phyloP scores from a whole-genome alignment of 352 stramenopile genomes.

The Globisporangium lucens region DNA sequence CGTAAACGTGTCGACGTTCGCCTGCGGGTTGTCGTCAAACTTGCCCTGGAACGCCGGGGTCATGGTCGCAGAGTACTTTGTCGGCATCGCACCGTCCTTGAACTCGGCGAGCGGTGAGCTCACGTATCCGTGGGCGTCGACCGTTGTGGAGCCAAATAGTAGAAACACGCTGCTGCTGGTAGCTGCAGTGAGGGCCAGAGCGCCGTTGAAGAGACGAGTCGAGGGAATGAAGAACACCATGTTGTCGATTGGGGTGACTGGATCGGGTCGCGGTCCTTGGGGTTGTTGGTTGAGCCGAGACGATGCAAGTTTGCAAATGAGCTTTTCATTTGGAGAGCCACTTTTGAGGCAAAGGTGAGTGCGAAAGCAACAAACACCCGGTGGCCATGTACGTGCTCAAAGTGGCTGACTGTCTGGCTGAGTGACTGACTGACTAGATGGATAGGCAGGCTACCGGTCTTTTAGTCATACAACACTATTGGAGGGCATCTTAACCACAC shows the following conservation, averaged over 20 bases:
- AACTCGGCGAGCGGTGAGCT: slow-evolving; percentile 41
- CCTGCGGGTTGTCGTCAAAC: slow-evolving; percentile 51
- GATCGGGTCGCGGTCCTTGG: no score
- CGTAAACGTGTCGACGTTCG: slow-evolving; percentile 45
- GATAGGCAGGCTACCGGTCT: no score
- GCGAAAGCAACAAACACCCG: no score
- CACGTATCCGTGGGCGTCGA: slow-evolving; percentile 51
- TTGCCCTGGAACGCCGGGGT: slow-evolving; percentile 40
- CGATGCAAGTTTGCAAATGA: not conserved
- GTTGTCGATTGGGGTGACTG: not conserved
- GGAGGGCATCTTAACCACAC: no score
- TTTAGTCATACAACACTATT: no score
- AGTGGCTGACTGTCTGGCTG: no score
- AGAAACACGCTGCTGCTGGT: not conserved
- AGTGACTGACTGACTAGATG: no score
- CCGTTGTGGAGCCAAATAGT: not conserved
- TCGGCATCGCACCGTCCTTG: slow-evolving; percentile 24
- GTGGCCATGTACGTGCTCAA: no score
- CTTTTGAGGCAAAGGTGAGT: no score
- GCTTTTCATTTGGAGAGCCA: no score
- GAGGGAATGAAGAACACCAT: not conserved
- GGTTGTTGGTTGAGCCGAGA: not conserved
- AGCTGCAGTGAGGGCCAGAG: not conserved
- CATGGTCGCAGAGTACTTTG: slow-evolving; percentile 40
- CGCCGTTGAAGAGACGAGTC: not conserved